phyloP scores from a whole-genome alignment of 192 early-diverging fungal genomes.

The Spizellomyces punctatus region DNA sequence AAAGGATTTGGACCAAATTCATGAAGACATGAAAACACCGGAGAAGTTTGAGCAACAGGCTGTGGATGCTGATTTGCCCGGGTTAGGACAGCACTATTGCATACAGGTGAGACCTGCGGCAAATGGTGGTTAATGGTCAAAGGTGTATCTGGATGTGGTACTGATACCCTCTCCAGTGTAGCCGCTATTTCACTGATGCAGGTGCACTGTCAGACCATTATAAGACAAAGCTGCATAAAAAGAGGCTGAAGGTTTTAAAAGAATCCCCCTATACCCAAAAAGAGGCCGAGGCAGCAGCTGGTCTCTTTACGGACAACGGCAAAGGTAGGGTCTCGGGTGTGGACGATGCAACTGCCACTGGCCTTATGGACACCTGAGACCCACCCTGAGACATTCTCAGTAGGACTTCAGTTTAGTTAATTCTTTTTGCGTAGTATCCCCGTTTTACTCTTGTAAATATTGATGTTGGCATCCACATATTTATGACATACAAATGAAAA shows the following conservation, averaged over 20 bases:
- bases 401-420: no score
- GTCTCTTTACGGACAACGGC: conserved; percentile 45
- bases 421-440: no score
- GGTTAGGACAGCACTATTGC: conserved; percentile 90
- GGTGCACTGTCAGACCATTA: conserved; percentile 66
- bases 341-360: background rate
- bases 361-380: no score
- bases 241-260: conserved; percentile 81
- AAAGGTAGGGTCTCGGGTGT: background rate
- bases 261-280: conserved; percentile 87
- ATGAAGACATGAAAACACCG: conserved; percentile 79
- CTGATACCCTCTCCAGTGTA: conserved; percentile 39
- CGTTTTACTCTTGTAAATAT: no score
- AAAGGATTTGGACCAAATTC: conserved; percentile 95
- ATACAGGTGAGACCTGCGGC: conserved; percentile 50
- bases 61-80: conserved; percentile 84
- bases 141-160: no score
- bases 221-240: conserved; percentile 84
- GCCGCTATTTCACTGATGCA: conserved; percentile 74
- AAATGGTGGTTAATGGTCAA: background rate
- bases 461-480: no score
- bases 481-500: no score
- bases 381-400: no score
- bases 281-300: conserved; percentile 67
- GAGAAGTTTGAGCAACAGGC: conserved; percentile 61